phyloP scores from a whole-genome alignment of 129 eudicot genomes.

The Arctium lappa region DNA sequence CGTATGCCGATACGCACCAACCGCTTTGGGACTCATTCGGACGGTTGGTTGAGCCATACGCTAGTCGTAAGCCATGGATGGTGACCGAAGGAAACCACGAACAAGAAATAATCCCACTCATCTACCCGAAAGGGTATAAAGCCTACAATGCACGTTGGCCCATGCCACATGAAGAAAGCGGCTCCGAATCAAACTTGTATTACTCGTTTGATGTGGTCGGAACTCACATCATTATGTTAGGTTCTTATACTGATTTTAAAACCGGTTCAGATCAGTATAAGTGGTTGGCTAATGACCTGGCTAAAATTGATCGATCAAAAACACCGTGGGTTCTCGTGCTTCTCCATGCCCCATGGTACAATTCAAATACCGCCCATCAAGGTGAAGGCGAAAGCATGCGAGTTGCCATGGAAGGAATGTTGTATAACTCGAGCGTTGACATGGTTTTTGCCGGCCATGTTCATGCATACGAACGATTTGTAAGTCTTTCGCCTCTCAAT shows the following conservation, averaged over 20 bases:
- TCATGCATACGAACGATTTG: conserved; percentile 91
- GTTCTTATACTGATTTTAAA: conserved; percentile 61
- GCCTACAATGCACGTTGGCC: conserved; percentile 78
- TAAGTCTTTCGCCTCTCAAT: conserved; percentile 31
- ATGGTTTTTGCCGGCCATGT: conserved; percentile 78
- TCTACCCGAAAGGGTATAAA: conserved; percentile 53
- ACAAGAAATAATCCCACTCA: conserved; percentile 53
- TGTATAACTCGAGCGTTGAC: conserved; percentile 60
- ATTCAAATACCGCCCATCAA: conserved; percentile 63
- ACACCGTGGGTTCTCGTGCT: conserved; percentile 76
- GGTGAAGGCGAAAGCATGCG: conserved; percentile 94
- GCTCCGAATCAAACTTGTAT: conserved; percentile 63
- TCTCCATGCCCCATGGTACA: conserved; percentile 87
- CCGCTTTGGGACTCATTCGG: conserved; percentile 92
- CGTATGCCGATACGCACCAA: conserved; percentile 75
- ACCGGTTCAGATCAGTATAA: conserved; percentile 54
- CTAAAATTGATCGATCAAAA: conserved; percentile 37
- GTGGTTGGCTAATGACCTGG: conserved; percentile 71
- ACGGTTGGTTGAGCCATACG: conserved; percentile 79
- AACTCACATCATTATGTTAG: conserved; percentile 66
- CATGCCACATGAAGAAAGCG: conserved; percentile 69
- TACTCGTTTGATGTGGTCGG: conserved; percentile 76
- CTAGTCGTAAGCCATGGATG: conserved; percentile 86
- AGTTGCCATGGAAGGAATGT: conserved; percentile 60
- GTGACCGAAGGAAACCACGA: conserved; percentile 92